Base-by-base conservation (phyloP, 2,329 filamentous ascomycete genomes). In the Aspergillus ibericus region DNA sequence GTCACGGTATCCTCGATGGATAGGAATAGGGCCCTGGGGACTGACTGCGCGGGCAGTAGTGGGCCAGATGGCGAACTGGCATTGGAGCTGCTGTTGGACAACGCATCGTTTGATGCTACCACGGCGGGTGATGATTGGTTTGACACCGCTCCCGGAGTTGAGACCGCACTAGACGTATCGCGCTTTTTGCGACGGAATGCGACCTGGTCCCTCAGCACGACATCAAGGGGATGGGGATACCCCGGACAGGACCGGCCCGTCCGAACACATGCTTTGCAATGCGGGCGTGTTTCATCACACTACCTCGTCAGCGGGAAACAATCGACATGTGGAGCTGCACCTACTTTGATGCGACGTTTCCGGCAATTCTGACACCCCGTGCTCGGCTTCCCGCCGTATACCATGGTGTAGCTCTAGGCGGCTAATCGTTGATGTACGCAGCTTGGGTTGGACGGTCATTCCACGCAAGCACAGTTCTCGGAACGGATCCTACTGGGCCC, bases 271-370 rank as follows among this genome's bases (percentile, higher is more conserved):
- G 68, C 67, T 48, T 53, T 66, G 56, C 70, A 72, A 34, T 68
- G 62, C 16, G 70, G 70, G 22, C 68, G 68, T 15, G 68, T 59
- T 58, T 71, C 70, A 63, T 72, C 70, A 50, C 70, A 72, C 70
- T 72, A 32, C 9, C 32, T 9, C 4, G 44, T 56, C 46, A 56
- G 53, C 27, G 12, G 2, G 7, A 10, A 15, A 22, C 9, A 15
- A 13, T 20, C 8, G 12, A 6, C 15, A 6, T 12, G 15, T 12
- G 46, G 27, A 9, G 18, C 22, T 5, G 5, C 5, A 25, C 22
- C 9, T 62, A 70, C 69, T 65, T 72, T 72, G 53, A 72, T 72
- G 52, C 63, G 69, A 40, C 70, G 62, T 20, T 60, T 59, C 27
- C 68, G 66, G 36, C 69, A 72, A n/a, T 65, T 72, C 44, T 62